A percentile compares a stretch with the other conserved stretches of the same genome.
phyloP scores from a whole-genome alignment of 148 eudicot genomes.

The Vaccinium corymbosum region DNA sequence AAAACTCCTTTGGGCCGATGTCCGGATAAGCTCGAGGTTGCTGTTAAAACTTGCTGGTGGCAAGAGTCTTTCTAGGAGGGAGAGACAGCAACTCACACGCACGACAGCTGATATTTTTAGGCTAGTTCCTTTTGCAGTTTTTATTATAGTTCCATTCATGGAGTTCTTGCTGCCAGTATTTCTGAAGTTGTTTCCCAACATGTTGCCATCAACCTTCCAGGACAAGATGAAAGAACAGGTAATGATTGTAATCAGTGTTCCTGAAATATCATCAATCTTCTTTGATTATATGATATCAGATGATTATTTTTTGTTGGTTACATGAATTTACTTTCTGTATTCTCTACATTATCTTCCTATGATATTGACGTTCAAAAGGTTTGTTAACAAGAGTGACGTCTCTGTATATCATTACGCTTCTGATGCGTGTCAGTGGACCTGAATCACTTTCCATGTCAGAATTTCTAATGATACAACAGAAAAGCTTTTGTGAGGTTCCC shows the following conservation, averaged over 20 bases:
- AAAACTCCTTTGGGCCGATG: conserved; percentile 77
- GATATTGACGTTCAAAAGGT: neutral
- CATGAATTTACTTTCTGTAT: no score
- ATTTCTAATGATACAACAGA: neutral
- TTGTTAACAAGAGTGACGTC: neutral
- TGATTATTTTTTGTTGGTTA: neutral
- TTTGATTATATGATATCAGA: neutral
- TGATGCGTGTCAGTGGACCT: neutral
- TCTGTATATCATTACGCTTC: neutral
- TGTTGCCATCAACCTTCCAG: conserved; percentile 92
- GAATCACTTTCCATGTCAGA: neutral
- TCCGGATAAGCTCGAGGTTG: conserved; percentile 70
- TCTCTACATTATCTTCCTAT: neutral
- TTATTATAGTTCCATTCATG: conserved; percentile 89
- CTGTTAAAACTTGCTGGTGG: conserved; percentile 81
- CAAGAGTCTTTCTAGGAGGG: conserved; percentile 84
- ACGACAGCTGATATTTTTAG: conserved; percentile 93
- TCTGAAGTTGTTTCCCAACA: conserved; percentile 82
- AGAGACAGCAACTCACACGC: conserved; percentile 90
- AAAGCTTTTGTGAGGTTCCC: neutral
- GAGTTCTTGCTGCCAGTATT: conserved; percentile 88
- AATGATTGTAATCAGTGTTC: conserved; percentile 8
- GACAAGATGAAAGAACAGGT: conserved; percentile 99
- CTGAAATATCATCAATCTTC: conserved; percentile 2
- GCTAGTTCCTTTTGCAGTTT: conserved; percentile 90